Conservation (phyloP, 192 early-diverging fungal species). For the Coemansia sp. region DNA sequence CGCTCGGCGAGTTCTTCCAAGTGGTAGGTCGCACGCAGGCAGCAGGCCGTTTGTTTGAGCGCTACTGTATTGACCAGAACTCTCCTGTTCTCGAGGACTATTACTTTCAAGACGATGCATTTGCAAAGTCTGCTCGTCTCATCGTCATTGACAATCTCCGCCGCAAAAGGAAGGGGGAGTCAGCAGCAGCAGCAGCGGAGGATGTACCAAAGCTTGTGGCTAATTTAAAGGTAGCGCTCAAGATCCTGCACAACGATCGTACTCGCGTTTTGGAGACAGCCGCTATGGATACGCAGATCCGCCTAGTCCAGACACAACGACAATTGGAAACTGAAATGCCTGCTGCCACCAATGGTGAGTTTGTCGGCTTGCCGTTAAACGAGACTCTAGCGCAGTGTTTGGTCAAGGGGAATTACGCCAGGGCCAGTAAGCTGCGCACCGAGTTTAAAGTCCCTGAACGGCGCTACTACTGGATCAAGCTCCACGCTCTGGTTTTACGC, state of each 20-base stretch:
- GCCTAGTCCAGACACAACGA: constrained; percentile 72
- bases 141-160: constrained; percentile 47
- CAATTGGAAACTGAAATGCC: constrained; percentile 73
- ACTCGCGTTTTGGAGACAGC: constrained; percentile 73
- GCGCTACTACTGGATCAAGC: constrained; percentile 89
- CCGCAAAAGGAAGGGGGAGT: too few species aligned
- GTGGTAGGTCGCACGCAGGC: constrained; percentile 76
- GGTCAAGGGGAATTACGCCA: constrained; percentile 64
- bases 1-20: constrained; percentile 89
- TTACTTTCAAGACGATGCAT: constrained; percentile 93
- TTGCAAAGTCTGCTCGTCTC: constrained; percentile 66
- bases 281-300: constrained; percentile 60
- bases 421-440: constrained; percentile 76
- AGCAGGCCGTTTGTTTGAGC: constrained; percentile 86
- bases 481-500: constrained; percentile 77
- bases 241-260: constrained; percentile 77
- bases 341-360: too few species aligned
- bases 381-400: constrained; percentile 88
- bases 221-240: constrained; percentile 72
- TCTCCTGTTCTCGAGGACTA: constrained; percentile 85
- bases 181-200: too few species aligned
- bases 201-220: constrained; percentile 64
- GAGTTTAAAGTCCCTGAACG: constrained; percentile 91
- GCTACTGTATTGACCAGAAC: constrained; percentile 79
- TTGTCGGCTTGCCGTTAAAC: constrained; percentile 76